These are phyloP conservation scores for Diaporthe amygdali DNA, from an alignment of 2,329 filamentous ascomycete species.

Conservation along the genomic window DNA sequence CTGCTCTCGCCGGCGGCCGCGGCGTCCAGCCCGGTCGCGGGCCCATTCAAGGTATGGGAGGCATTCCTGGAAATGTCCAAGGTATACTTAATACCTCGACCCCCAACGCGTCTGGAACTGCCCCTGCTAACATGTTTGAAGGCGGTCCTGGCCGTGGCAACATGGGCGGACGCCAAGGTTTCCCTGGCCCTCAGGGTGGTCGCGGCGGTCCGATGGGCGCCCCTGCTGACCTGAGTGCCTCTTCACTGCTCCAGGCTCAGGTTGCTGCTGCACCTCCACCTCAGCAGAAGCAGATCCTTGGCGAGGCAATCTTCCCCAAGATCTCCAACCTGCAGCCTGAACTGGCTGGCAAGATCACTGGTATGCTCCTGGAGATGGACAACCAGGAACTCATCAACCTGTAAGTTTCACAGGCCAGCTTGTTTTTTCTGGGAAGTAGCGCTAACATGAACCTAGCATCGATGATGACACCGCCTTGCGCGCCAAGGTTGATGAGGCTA, in stretches of 20 bases:
- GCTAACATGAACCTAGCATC: slow-evolving; percentile 62
- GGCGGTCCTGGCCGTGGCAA: slow-evolving; percentile 40
- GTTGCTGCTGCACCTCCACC: slow-evolving; percentile 60
- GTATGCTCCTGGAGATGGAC: slow-evolving; percentile 99
- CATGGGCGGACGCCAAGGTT: slow-evolving; percentile 43
- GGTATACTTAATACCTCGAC: slow-evolving; percentile 47
- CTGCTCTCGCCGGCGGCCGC: slow-evolving; percentile 64
- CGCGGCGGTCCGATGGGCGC: slow-evolving; percentile 48
- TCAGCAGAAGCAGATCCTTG: slow-evolving; percentile 98
- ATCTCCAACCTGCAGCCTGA: slow-evolving; percentile 94
- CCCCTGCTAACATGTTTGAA: slow-evolving; percentile 58
- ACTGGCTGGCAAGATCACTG: slow-evolving; percentile 97
- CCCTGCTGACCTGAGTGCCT: slow-evolving; percentile 43
- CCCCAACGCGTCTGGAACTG: slow-evolving; percentile 61
- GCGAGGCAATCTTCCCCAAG: slow-evolving; percentile 98
- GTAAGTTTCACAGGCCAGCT: slow-evolving; percentile 64
- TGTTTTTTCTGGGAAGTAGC: background rate
- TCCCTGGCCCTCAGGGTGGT: slow-evolving; percentile 51
- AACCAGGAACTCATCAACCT: slow-evolving; percentile 92
- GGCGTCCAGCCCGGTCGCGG: slow-evolving; percentile 73
- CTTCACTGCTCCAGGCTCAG: slow-evolving; percentile 60
- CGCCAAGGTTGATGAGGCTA: slow-evolving; percentile 95
- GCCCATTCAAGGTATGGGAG: slow-evolving; percentile 77
- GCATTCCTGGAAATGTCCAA: slow-evolving; percentile 61
- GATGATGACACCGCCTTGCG: slow-evolving; percentile 89